These are phyloP conservation scores for Clavulina sp. DNA, from an alignment of 768 basidiomycete species.

Conservation along the genomic window DNA sequence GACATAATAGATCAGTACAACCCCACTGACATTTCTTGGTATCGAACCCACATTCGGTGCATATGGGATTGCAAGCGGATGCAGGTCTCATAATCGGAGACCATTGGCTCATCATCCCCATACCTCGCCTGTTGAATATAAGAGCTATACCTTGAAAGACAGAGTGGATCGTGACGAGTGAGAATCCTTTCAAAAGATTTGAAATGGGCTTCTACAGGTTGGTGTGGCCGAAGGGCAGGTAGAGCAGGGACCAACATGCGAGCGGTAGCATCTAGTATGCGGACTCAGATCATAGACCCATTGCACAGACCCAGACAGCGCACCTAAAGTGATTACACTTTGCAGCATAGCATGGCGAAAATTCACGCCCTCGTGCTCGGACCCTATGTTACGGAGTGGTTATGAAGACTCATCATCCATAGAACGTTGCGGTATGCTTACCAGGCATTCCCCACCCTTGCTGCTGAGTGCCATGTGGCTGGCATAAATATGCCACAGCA, in stretches of 20 bases:
- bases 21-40: too few species aligned
- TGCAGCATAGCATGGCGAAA: conserved; percentile 9
- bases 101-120: conserved; percentile 7
- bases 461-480: conserved; percentile 1
- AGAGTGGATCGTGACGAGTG: conserved; percentile 1
- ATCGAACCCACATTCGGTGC: not conserved
- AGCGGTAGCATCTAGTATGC: not conserved
- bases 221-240: conserved; percentile 7
- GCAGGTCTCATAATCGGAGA: conserved; percentile 6
- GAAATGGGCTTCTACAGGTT: conserved; percentile 5
- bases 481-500: conserved; percentile 2
- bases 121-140: conserved; percentile 9
- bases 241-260: conserved; percentile 7
- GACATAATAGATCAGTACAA: too few species aligned
- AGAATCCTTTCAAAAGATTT: conserved; percentile 4
- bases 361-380: conserved; percentile 1
- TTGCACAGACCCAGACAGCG: not conserved
- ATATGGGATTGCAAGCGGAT: conserved; percentile 3
- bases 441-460: conserved; percentile 11
- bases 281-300: not conserved
- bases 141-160: conserved; percentile 2
- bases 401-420: too few species aligned
- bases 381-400: conserved; percentile 1
- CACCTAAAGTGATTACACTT: conserved; percentile 5
- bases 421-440: conserved; percentile 2